Base-by-base conservation (phyloP, 768 basidiomycete genomes). In the Xerocomus potaroensis region DNA sequence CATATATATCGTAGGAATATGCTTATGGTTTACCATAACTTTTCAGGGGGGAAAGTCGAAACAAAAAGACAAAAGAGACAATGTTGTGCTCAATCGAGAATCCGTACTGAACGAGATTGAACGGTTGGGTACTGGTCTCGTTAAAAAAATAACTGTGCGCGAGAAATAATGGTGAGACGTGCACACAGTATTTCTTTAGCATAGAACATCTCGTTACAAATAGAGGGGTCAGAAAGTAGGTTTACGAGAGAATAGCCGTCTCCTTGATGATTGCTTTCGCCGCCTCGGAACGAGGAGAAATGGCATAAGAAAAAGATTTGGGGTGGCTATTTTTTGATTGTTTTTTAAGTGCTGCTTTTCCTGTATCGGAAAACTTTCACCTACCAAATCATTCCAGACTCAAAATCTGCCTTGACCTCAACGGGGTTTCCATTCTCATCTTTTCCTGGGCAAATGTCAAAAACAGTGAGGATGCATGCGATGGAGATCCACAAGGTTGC, bases 81-180 rank as follows among this genome's bases (percentile, higher is more conserved):
- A 76, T 14, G 88, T 93, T 1, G 52, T 68, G 8, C 63, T 93
- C 49, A 91, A 94, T 60, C 78, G 79, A 56, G 66, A 65, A 10
- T 80, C 79, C 0, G 64, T 96, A 3, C 59, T 94, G 39, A 71
- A 68, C 15, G 93, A 97, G 66, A 82, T 96, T 24, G 75, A 82
- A 56, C 71, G 91, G 32, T 60, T 95, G 36, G 93, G 91, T 3
- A 56, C 70, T 14, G 87, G 85, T 1, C 58, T 95, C 23, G 67
- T 95, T 3, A 72, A 72, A 59, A 70, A 69, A 47, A 74, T 82
- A 40, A 58, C 37, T 3, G 47, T 56, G 19, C 58, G 23, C 21
- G 42, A 56, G 30, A 36, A 40, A 26, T 45, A 36, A 30, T 22
- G n/a, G 32, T 43, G 47, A 47, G 39, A 9, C 40, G 8, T 9